Base-by-base conservation (phyloP, 495 filamentous ascomycete species). In the Penicillium verhagenii region DNA sequence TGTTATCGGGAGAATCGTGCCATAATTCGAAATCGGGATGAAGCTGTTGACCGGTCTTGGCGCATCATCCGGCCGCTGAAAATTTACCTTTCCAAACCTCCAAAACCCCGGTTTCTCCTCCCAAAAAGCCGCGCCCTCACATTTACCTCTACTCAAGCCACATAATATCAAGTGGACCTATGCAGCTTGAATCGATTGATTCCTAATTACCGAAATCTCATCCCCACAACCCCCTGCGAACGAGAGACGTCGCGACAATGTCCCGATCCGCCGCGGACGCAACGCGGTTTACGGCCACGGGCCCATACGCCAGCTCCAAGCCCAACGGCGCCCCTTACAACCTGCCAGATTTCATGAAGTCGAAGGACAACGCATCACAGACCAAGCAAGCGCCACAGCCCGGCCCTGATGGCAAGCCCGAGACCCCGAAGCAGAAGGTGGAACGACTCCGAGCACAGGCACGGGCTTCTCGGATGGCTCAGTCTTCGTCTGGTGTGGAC, bases 271-370 rank as follows among this genome's bases (percentile, higher is more conserved):
- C 91, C 67, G 85, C 84, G 59, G 94, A 97, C 75, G 91, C 94
- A 54, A 98, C 94, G 67, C 86, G 93, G 56, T 98, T 98, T 81
- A 97, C 93, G 47, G 83, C 92, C 26, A 96, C 90, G 37, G 89
- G 86, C 47, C 92, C 92, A 14, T 92, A 96, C 78, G 92, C 90
- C 58, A 82, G 80, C 71, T 86, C 88, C 59, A 89, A 90, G 64
- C 67, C 83, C 46, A 69, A 64, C 53, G 59, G 70, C 47, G 53
- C 69, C 13, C 67, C 72, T 21, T 72, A 73, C 56, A 69, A 74
- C 43, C 64, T 74, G n/a, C 68, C 75, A 18, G 53, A 59, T 11
- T 72, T 65, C 60, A 58, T 71, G 57, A 50, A 66, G 48, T 31
- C 63, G 18, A 60, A 67, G 26, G 48, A 55, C 6, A 62, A 58